Evolutionary conservation across 2,329 filamentous ascomycete genomes (phyloP), one percentile per base, ranked within the genome.

Genomic region (Grosmannia huntii): DNA sequence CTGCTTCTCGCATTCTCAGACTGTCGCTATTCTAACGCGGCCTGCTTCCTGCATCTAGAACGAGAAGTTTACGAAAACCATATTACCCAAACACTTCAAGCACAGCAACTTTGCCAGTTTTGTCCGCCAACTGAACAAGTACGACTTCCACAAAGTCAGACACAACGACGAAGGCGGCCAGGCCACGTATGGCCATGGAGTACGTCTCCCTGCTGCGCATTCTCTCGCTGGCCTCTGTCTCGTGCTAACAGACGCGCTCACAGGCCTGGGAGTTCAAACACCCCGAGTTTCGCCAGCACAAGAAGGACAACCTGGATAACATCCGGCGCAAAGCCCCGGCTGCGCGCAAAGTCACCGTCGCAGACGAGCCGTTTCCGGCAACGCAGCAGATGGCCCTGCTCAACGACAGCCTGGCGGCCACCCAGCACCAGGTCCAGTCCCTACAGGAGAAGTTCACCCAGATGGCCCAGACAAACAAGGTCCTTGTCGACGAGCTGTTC

Each of bases 61-160:
- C 71, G 92, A 97, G 71, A 96, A 95, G 71, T 99, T 99, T 68
- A 97, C 94, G 25, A 96, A 96, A 71, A 87, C 89, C 46, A 95
- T 99, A 66, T 82, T 99, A 19, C 94, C 94, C 2, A 96, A 97
- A 70, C 90, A 97, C 68, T 99, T 99, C 78, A 99, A 99, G 73
- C 94, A 97, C 74, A 95, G 90, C 80, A 96, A 96, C 71, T 96
- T 96, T 75, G 91, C 91, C 36, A 96, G 90, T 72, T 96, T 96
- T 69, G 91, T 96, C 60, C 87, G 91, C 54, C 91, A 96, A 70
- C 76, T 96, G 60, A 96, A 96, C 76, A 96, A 96, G 70, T 96
- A 95, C 71, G 91, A 96, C 69, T 99, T 99, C 66, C 94, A 99
- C 77, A 99, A 99, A 77, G 91, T 97, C 63, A 83, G 94, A 63